phyloP scores from a whole-genome alignment of 805 yeast genomes.

The Candida takata region DNA sequence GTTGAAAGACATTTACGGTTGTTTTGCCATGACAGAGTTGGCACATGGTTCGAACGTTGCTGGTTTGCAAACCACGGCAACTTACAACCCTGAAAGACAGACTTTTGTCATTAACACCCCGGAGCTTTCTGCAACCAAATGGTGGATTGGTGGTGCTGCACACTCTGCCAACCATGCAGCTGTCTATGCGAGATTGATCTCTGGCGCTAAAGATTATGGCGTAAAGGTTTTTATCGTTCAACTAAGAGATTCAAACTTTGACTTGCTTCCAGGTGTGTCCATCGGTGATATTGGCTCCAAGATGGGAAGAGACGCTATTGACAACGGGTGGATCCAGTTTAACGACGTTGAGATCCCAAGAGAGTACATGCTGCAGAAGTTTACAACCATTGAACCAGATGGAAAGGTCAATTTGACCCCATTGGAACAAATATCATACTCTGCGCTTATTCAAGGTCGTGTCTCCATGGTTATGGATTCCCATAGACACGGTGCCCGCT shows the following conservation, averaged over 20 bases:
- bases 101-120: slow-evolving; percentile 80
- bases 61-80: slow-evolving; percentile 88
- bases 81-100: slow-evolving; percentile 57
- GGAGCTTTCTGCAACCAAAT: slow-evolving; percentile 85
- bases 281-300: slow-evolving; percentile 92
- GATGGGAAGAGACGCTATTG: slow-evolving; percentile 95
- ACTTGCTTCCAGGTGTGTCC: slow-evolving; percentile 69
- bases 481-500: slow-evolving; percentile 71
- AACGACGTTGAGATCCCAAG: slow-evolving; percentile 78
- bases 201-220: slow-evolving; percentile 81
- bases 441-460: slow-evolving; percentile 82
- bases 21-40: slow-evolving; percentile 89
- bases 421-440: slow-evolving; percentile 80
- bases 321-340: slow-evolving; percentile 96
- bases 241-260: slow-evolving; percentile 67
- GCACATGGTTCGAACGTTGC: slow-evolving; percentile 95
- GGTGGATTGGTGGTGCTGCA: slow-evolving; percentile 99
- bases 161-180: slow-evolving; percentile 85
- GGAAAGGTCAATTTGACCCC: slow-evolving; percentile 71
- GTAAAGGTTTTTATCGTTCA: slow-evolving; percentile 92
- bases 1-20: slow-evolving; percentile 60
- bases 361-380: slow-evolving; percentile 74
- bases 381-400: slow-evolving; percentile 60
- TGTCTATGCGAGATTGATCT: slow-evolving; percentile 79
- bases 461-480: slow-evolving; percentile 87